A percentile compares a stretch with the other conserved stretches of the same genome.
phyloP scores from a whole-genome alignment of 805 yeast genomes.

The Yarrowia deformans region DNA sequence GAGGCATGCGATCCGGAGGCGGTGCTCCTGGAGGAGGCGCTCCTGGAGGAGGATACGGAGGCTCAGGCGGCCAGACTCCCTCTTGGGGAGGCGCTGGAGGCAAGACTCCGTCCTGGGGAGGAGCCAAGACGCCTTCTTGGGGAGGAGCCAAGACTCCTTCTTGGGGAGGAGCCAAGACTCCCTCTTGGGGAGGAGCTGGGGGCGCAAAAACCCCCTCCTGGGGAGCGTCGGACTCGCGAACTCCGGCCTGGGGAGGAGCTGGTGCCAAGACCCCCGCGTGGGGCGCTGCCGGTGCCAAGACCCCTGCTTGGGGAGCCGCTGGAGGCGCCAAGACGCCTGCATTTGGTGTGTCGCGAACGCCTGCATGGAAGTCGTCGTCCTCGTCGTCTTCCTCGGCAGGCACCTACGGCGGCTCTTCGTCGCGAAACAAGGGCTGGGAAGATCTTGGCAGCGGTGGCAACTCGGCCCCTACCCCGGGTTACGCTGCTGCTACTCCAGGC shows the following conservation, averaged over 20 bases:
- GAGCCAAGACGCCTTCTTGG: not conserved
- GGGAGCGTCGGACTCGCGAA: slow-evolving; percentile 50
- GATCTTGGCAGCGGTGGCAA: slow-evolving; percentile 45
- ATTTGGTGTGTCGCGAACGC: slow-evolving; percentile 56
- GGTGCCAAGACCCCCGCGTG: slow-evolving; percentile 65
- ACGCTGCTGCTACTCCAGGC: slow-evolving; percentile 54
- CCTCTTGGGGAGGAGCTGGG: slow-evolving; percentile 43
- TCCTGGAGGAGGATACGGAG: slow-evolving; percentile 45
- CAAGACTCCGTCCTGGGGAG: slow-evolving; percentile 33
- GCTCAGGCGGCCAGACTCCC: slow-evolving; percentile 46
- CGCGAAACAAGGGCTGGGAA: slow-evolving; percentile 47
- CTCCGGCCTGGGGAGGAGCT: slow-evolving; percentile 52
- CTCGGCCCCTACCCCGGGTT: slow-evolving; percentile 50
- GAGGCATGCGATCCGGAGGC: slow-evolving; percentile 47
- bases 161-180: slow-evolving; percentile 43
- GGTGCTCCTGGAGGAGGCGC: slow-evolving; percentile 44
- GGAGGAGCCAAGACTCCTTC: slow-evolving; percentile 42
- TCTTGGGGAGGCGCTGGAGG: slow-evolving; percentile 46
- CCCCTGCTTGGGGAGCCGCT: slow-evolving; percentile 50
- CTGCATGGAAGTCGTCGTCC: slow-evolving; percentile 49
- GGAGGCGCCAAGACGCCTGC: slow-evolving; percentile 57
- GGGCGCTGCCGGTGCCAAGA: slow-evolving; percentile 52
- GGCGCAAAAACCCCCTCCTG: slow-evolving; percentile 49
- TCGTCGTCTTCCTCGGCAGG: slow-evolving; percentile 19
- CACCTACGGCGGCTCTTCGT: slow-evolving; percentile 43